Evolutionary conservation across 208 protist genomes (phyloP).

Genomic region (Kentomonas sorsogonicus): DNA sequence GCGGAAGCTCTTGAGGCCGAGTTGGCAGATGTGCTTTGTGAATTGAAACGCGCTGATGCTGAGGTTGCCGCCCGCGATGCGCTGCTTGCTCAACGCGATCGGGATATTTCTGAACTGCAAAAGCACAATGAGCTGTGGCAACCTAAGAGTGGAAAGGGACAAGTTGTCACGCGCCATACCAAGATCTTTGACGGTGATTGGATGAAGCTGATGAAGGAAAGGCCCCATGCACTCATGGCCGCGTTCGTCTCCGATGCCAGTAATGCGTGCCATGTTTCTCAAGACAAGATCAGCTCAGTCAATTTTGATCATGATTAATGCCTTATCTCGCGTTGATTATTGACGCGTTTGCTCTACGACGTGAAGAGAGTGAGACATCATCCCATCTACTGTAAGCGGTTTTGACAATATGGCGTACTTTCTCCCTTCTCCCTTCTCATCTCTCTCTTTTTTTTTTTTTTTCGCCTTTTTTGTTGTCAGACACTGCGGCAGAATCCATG

Average conservation of each 20-base stretch:
- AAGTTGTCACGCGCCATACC: slow-evolving; percentile 38
- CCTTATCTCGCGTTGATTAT: too few species aligned
- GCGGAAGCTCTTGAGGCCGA: background rate
- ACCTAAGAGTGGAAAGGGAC: slow-evolving; percentile 23
- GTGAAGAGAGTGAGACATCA: background rate
- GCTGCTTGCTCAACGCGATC: background rate
- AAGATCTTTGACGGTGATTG: slow-evolving; percentile 69
- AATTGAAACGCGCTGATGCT: background rate
- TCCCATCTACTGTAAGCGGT: background rate
- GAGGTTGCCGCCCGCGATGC: background rate
- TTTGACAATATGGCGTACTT: background rate
- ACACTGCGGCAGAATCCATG: slow-evolving; percentile 68
- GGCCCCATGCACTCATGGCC: slow-evolving; percentile 51
- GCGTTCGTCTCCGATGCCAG: slow-evolving; percentile 55
- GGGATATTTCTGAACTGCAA: slow-evolving; percentile 26
- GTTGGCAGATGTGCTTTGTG: slow-evolving; percentile 2
- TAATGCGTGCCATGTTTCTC: slow-evolving; percentile 61
- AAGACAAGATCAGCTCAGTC: slow-evolving; percentile 41
- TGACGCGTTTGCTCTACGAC: too few species aligned
- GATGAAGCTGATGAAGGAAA: slow-evolving; percentile 32
- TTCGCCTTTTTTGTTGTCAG: slow-evolving; percentile 70
- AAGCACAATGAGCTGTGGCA: slow-evolving; percentile 24
- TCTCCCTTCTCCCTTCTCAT: background rate
- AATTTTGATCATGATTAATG: slow-evolving; percentile 32
- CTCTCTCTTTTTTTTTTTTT: background rate